Evolutionary conservation across 495 filamentous ascomycete genomes (phyloP), one percentile per base, ranked within the genome.

Genomic region (Filosporella fistucella): DNA sequence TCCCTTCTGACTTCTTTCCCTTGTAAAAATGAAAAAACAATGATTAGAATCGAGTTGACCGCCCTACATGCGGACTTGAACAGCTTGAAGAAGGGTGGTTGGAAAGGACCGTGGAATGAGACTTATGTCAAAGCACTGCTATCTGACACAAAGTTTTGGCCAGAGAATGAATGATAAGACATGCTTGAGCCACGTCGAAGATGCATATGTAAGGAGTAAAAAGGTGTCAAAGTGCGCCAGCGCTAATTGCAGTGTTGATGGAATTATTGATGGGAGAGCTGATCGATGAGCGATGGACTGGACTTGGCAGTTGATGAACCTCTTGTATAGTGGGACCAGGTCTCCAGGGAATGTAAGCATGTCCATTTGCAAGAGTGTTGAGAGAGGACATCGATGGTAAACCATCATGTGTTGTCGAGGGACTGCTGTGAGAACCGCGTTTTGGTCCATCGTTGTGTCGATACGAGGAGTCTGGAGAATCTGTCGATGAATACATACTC

Each of bases 331-430:
- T n/a, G n/a, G n/a, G n/a, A n/a, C n/a, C n/a, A n/a, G n/a, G n/a
- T n/a, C n/a, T n/a, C n/a, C n/a, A 38, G 3, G 63, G 58, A 14
- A 62, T 49, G 32, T 67, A 67, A 16, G 36, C 8, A 18, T 59
- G 52, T 4, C 51, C 52, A 34, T 56, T 63, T 17, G 56, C 28
- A 24, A 65, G 47, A 17, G 47, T 57, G 22, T 30, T 11, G 34
- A 40, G 29, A 12, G 32, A 21, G 1, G 45, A 39, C 11, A 41
- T 25, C 28, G 40, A n/a, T n/a, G 53, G 39, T 16, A 14, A 28
- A 23, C 48, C 53, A 13, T 4, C 20, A 12, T 32, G 11, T 21
- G 40, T 33, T 22, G 42, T 29, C 35, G 29, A n/a, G n/a, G n/a
- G 36, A 26, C 29, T 50, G 34, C 43, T 37, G 16, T 55, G 43